These are phyloP conservation scores for Rubus idaeus DNA, from an alignment of 306 rosid genomes.

Conservation along the genomic window DNA sequence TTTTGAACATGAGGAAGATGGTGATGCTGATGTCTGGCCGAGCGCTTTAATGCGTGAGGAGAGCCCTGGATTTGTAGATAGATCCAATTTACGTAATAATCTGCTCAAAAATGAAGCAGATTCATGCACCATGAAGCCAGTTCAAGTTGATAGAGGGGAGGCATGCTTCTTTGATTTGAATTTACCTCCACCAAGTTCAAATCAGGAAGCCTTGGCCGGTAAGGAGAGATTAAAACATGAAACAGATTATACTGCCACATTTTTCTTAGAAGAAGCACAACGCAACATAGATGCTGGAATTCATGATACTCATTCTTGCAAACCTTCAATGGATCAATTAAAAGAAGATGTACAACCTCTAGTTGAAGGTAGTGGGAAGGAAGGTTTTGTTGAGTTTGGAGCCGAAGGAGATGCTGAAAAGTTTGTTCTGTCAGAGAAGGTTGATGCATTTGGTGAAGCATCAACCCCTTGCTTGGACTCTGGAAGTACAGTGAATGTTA, in stretches of 20 bases:
- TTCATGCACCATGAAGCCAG: constrained; percentile 20
- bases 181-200: constrained; percentile 21
- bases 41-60: constrained; percentile 22
- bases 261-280: constrained; percentile 21
- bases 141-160: constrained; percentile 14
- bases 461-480: constrained; percentile 22
- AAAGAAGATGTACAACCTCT: constrained; percentile 24
- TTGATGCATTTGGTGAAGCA: constrained; percentile 21
- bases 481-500: constrained; percentile 2
- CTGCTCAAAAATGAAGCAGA: constrained; percentile 13
- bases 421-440: constrained; percentile 29
- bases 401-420: constrained; percentile 23
- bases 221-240: constrained; percentile 18
- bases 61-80: constrained; percentile 12
- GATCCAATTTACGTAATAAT: background rate
- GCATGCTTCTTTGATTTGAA: constrained; percentile 22
- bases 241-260: constrained; percentile 13
- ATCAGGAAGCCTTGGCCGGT: constrained; percentile 17
- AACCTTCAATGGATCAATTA: constrained; percentile 23
- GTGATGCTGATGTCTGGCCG: constrained; percentile 27
- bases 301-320: constrained; percentile 22
- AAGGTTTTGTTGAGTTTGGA: constrained; percentile 12
- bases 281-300: constrained; percentile 15
- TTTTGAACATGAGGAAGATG: constrained; percentile 29
- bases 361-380: constrained; percentile 16